A percentile compares a stretch with the other conserved stretches of the same genome.
Conservation (phyloP, 1,284 basidiomycete genomes). For the Meripilus lineatus region DNA sequence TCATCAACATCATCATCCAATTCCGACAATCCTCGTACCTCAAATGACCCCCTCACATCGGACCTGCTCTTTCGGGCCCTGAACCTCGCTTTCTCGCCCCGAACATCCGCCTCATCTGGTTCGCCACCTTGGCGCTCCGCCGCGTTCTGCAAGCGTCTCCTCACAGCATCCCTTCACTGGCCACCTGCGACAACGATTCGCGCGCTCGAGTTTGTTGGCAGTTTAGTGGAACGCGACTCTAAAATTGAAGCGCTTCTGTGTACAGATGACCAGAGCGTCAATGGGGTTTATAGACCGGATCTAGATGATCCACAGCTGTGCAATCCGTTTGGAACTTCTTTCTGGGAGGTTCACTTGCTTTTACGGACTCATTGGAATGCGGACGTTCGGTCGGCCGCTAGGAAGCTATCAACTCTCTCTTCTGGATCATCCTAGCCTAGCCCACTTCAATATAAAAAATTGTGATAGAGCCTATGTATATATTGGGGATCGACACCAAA, state of each 20-base stretch:
- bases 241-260: conserved; percentile 82
- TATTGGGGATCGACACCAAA: too few species aligned
- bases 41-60: conserved; percentile 37
- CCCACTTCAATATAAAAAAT: too few species aligned
- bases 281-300: conserved; percentile 79
- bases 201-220: conserved; percentile 68
- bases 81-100: conserved; percentile 71
- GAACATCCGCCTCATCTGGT: conserved; percentile 42
- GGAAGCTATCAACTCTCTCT: conserved; percentile 9
- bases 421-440: conserved; percentile 3
- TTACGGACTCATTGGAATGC: conserved; percentile 55
- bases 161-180: conserved; percentile 78
- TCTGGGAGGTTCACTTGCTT: conserved; percentile 67
- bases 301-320: conserved; percentile 84
- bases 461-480: too few species aligned
- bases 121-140: conserved; percentile 78
- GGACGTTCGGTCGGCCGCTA: conserved; percentile 44
- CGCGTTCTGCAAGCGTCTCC: conserved; percentile 89
- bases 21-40: conserved; percentile 20
- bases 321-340: conserved; percentile 65
- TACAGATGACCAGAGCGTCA: conserved; percentile 78
- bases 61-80: conserved; percentile 88
- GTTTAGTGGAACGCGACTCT: conserved; percentile 71
- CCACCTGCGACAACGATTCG: conserved; percentile 63
- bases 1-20: conserved; percentile 20